Evolutionary conservation across 2,329 filamentous ascomycete genomes (phyloP), one percentile per base, ranked within the genome.

Genomic region (Thielaviopsis populi): DNA sequence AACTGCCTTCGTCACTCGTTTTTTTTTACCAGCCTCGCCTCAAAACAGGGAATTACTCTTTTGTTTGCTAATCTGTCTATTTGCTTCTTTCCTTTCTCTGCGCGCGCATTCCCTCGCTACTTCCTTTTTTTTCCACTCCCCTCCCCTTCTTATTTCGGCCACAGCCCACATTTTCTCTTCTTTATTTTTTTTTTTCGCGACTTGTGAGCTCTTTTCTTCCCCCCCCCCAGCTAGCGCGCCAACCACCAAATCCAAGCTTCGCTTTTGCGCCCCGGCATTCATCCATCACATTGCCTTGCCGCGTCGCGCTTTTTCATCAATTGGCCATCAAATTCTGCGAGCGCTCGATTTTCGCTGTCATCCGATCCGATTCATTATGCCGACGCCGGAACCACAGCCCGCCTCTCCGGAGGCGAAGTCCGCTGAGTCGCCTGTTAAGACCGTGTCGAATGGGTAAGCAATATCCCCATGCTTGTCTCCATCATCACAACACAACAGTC

Each of bases 401-500:
- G 37, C 33, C 22, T 62, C 60, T 30, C 61, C 56, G 7, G 48
- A 63, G 50, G 61, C 50, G 40, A 56, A 63, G 48, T 19, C 61
- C 41, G 27, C 61, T 22, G 50, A 63, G 22, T 63, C 61, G 30
- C 61, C 61, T 63, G 61, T 33, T 19, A 63, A 63, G 50, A 63
- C 61, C 40, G 61, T 63, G 61, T 40, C 61, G 24, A 63, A 63
- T 63, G 61, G 61, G 61, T 63, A 63, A 63, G 61, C 61, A 58
- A 63, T 63, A 63, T 63, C n/a, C 50, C 43, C 56, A 59, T 63
- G 54, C 54, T 63, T 63, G 48, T 63, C 56, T 59, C 62, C 62
- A 63, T 63, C 54, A 63, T 19, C 62, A 59, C 56, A 40, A 37
- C 8, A 19, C 24, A 30, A 4, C 22, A n/a, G 40, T 8, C 30